Evolutionary conservation across 805 yeast genomes (phyloP).

Genomic region (Metschnikowia cerradonensis): DNA sequence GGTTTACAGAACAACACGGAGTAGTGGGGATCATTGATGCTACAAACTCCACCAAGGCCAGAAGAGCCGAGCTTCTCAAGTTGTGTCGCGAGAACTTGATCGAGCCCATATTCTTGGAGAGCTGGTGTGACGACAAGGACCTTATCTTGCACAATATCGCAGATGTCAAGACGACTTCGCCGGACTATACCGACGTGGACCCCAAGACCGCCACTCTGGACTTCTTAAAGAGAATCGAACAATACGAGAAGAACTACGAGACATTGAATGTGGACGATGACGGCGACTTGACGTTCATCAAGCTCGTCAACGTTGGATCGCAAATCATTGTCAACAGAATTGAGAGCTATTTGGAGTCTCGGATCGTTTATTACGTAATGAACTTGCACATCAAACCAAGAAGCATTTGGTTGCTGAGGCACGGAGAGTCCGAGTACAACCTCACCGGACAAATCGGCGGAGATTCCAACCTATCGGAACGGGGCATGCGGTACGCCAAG

Average conservation of each 20-base stretch:
- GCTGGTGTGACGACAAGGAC: conserved; percentile 82
- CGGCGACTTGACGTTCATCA: conserved; percentile 73
- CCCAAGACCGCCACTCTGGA: conserved; percentile 71
- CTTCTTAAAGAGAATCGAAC: conserved; percentile 65
- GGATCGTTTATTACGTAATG: conserved; percentile 95
- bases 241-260: conserved; percentile 73
- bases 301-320: conserved; percentile 80
- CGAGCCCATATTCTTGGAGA: conserved; percentile 89
- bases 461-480: conserved; percentile 76
- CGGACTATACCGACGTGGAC: conserved; percentile 69
- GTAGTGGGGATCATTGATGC: conserved; percentile 94
- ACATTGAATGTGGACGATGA: conserved; percentile 61
- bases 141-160: conserved; percentile 72
- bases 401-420: conserved; percentile 89
- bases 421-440: conserved; percentile 91
- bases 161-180: conserved; percentile 84
- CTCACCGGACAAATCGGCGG: conserved; percentile 95
- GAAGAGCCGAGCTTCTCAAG: conserved; percentile 62
- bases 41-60: conserved; percentile 74
- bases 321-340: conserved; percentile 86
- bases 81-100: conserved; percentile 62
- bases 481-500: conserved; percentile 80
- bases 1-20: conserved; percentile 80
- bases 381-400: conserved; percentile 91
- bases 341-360: conserved; percentile 81